phyloP scores from a whole-genome alignment of 257 asterid genomes.

The Solanum paucissectum region DNA sequence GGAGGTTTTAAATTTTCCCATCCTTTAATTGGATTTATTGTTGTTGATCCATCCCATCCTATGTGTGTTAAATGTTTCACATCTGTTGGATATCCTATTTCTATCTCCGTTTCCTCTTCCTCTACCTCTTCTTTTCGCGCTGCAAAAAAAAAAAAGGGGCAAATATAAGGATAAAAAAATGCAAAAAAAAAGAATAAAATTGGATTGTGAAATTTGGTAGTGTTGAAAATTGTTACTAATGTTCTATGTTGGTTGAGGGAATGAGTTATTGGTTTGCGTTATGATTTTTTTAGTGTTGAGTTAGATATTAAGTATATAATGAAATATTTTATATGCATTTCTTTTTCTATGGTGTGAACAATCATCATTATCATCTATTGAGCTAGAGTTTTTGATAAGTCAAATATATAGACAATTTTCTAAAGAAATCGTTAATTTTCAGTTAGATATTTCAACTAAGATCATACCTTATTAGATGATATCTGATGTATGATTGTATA shows the following conservation, averaged over 20 bases:
- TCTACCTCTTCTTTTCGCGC: background rate
- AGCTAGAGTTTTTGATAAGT: no score
- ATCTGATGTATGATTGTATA: no score
- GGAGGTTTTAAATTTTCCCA: constrained; percentile 22
- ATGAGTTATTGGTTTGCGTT: background rate
- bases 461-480: no score
- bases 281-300: no score
- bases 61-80: constrained; percentile 4
- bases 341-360: background rate
- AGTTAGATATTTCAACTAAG: background rate
- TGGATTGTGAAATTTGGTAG: background rate
- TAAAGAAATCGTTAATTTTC: background rate
- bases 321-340: background rate
- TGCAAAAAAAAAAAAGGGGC: background rate
- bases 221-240: no score
- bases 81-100: constrained; percentile 5
- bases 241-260: background rate
- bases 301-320: no score
- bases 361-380: no score
- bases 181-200: background rate
- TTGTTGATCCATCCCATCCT: constrained; percentile 8
- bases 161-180: background rate
- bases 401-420: background rate
- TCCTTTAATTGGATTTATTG: background rate
- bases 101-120: background rate